phyloP scores from a whole-genome alignment of 768 basidiomycete species.

The Psilocybe cubensis region DNA sequence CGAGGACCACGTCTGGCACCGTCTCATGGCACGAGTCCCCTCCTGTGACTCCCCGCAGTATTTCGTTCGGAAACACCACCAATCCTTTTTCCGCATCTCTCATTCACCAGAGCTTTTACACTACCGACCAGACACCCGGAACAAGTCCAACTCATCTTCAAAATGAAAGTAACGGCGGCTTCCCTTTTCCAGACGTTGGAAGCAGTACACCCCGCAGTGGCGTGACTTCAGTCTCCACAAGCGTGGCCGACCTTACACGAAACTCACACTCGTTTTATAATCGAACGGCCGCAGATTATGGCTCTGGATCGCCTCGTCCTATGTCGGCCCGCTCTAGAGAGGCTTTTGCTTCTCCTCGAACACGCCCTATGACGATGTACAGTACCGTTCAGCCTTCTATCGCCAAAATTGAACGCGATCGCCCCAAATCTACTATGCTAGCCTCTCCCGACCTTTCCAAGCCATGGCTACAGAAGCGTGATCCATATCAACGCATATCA shows the following conservation, averaged over 20 bases:
- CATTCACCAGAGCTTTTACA: conserved; percentile 49
- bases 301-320: conserved; percentile 31
- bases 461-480: conserved; percentile 65
- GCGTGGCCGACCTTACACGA: conserved; percentile 47
- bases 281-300: conserved; percentile 37
- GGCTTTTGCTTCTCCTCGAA: conserved; percentile 58
- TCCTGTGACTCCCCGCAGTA: conserved; percentile 45
- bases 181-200: conserved; percentile 37
- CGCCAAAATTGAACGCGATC: conserved; percentile 41
- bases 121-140: conserved; percentile 31
- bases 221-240: conserved; percentile 40
- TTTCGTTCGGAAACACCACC: conserved; percentile 32
- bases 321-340: conserved; percentile 52
- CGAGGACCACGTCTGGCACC: conserved; percentile 35
- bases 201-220: conserved; percentile 35
- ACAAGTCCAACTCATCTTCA: conserved; percentile 26
- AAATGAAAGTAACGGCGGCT: conserved; percentile 23
- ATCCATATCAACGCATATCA: conserved; percentile 57
- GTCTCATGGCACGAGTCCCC: conserved; percentile 38
- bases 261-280: conserved; percentile 39
- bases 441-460: conserved; percentile 45
- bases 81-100: conserved; percentile 55
- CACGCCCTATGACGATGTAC: conserved; percentile 59
- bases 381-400: conserved; percentile 47
- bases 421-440: conserved; percentile 57